Percentiles rank a stretch among this genome's conserved stretches.
phyloP scores from a whole-genome alignment of 2,329 filamentous ascomycete species.

The Pseudogymnoascus pannorum region DNA sequence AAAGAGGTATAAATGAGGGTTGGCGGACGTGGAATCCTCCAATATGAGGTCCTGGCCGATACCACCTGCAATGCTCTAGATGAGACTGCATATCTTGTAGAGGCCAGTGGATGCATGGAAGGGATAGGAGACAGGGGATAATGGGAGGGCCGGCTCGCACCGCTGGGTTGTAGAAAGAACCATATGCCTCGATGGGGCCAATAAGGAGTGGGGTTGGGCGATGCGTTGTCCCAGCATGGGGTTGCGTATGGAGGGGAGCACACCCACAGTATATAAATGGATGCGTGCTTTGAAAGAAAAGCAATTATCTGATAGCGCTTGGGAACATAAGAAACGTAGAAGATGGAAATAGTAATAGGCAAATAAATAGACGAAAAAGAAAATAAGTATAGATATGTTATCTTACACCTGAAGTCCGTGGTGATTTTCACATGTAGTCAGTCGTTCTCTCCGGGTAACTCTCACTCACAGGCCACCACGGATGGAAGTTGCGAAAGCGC shows the following conservation, averaged over 20 bases:
- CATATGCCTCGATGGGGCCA: background rate
- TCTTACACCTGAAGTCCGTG: background rate
- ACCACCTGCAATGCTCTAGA: background rate
- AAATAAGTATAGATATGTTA: background rate
- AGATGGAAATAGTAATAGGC: background rate
- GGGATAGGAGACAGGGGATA: background rate
- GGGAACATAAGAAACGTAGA: background rate
- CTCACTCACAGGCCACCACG: background rate
- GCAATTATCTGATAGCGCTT: background rate
- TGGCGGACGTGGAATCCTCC: background rate
- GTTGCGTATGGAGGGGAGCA: background rate
- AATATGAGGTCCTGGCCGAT: background rate
- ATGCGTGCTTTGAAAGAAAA: background rate
- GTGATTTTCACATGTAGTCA: background rate
- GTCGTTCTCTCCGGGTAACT: slow-evolving; percentile 2
- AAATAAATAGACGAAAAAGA: background rate
- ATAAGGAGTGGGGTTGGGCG: background rate
- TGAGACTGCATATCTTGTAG: background rate
- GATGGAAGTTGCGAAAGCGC: background rate
- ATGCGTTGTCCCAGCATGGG: background rate
- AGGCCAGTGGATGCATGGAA: background rate
- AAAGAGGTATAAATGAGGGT: background rate
- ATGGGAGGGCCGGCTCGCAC: background rate
- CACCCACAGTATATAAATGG: background rate
- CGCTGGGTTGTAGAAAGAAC: background rate